phyloP scores from a whole-genome alignment of 495 filamentous ascomycete genomes.

The Xylaria longipes region DNA sequence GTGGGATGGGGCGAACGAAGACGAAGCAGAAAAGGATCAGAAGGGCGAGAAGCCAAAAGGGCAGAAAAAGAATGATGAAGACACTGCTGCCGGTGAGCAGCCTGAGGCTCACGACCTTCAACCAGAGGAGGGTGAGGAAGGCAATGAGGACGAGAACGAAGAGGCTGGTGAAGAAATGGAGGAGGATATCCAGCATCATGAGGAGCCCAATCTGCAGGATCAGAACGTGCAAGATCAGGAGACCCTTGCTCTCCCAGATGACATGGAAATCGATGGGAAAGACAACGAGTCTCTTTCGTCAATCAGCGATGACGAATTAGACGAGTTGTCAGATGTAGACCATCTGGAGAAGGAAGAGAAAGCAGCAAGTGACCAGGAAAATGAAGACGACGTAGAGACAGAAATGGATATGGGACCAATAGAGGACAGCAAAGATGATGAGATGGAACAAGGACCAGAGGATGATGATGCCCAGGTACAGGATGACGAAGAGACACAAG shows the following conservation, averaged over 20 bases:
- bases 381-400: constrained; percentile 37
- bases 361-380: constrained; percentile 36
- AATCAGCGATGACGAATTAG: constrained; percentile 61
- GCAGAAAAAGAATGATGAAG: constrained; percentile 66
- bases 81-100: constrained; percentile 67
- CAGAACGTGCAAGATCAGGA: constrained; percentile 69
- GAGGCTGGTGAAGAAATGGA: constrained; percentile 69
- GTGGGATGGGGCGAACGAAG: constrained; percentile 86
- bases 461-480: constrained; percentile 42
- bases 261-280: constrained; percentile 70
- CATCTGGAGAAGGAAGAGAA: constrained; percentile 48
- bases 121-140: constrained; percentile 56
- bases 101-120: constrained; percentile 63
- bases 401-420: constrained; percentile 36
- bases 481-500: constrained; percentile 52
- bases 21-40: constrained; percentile 80
- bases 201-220: constrained; percentile 67
- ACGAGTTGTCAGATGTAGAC: constrained; percentile 60
- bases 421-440: constrained; percentile 35
- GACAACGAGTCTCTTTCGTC: constrained; percentile 56
- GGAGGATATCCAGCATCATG: constrained; percentile 74
- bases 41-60: constrained; percentile 75
- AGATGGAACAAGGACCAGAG: constrained; percentile 39
- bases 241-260: constrained; percentile 68
- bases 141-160: constrained; percentile 59